These are phyloP conservation scores for Fusarium sp. DNA, from an alignment of 2,329 filamentous ascomycete species.

Conservation along the genomic window DNA sequence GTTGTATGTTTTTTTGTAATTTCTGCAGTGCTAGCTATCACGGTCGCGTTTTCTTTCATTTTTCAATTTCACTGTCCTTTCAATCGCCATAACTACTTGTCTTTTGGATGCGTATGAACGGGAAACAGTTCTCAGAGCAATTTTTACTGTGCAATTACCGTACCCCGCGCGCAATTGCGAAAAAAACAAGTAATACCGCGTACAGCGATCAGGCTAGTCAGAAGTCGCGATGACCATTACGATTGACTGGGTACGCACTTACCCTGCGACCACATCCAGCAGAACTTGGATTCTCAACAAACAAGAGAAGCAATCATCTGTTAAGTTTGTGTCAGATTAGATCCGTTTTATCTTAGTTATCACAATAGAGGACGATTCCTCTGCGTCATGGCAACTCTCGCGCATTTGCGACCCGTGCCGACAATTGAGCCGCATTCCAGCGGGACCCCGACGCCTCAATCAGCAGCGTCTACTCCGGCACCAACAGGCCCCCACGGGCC, in stretches of 20 bases:
- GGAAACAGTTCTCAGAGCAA: not conserved
- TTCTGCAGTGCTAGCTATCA: too few species aligned
- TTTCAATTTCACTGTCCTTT: too few species aligned
- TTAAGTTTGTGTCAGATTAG: too few species aligned
- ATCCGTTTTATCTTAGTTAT: too few species aligned
- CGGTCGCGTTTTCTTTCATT: too few species aligned
- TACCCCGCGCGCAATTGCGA: not conserved
- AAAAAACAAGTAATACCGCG: not conserved
- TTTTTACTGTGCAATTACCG: not conserved
- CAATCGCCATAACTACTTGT: not conserved
- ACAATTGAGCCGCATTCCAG: not conserved
- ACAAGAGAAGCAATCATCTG: too few species aligned
- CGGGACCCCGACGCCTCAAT: not conserved
- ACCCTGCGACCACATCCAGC: not conserved
- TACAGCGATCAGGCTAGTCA: not conserved
- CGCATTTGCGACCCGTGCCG: not conserved
- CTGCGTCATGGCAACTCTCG: not conserved
- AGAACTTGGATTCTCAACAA: rapidly evolving
- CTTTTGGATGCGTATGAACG: rapidly evolving
- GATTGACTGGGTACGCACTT: not conserved
- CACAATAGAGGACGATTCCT: too few species aligned
- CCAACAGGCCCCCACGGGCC: too few species aligned
- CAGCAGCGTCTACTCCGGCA: not conserved
- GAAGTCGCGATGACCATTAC: rapidly evolving
- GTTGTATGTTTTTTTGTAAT: not conserved